A percentile compares a stretch with the other conserved stretches of the same genome.
phyloP scores from a whole-genome alignment of 169 alveolate genomes.

The Cryptosporidium viatorum region DNA sequence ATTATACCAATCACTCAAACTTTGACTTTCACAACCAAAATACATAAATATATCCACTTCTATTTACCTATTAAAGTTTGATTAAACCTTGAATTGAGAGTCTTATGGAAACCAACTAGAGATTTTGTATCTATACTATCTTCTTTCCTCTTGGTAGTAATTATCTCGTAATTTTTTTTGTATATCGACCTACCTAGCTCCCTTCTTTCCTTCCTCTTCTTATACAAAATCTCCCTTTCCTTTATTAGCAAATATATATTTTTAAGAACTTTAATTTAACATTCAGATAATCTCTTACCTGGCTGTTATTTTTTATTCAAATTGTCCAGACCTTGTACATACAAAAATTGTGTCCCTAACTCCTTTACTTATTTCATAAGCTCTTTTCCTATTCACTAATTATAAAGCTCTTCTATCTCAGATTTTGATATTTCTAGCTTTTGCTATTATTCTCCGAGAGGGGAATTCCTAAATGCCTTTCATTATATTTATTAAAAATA shows the following conservation, averaged over 20 bases:
- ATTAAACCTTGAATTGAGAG: neutral
- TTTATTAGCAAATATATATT: neutral
- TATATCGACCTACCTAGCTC: neutral
- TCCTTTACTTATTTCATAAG: slow-evolving; percentile 5
- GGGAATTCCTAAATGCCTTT: slow-evolving; percentile 15
- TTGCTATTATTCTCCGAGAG: slow-evolving; percentile 20
- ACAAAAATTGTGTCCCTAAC: neutral
- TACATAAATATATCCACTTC: neutral
- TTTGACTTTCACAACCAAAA: neutral
- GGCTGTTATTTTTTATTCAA: neutral
- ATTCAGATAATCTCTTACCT: slow-evolving; percentile 1
- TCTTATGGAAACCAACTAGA: neutral
- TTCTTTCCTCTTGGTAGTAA: neutral
- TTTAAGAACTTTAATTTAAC: slow-evolving; percentile 14
- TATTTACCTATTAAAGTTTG: neutral
- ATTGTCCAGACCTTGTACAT: neutral
- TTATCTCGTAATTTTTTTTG: neutral
- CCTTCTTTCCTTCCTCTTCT: neutral
- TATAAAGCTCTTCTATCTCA: neutral
- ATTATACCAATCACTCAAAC: neutral
- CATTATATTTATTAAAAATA: slow-evolving; percentile 22
- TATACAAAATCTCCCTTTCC: neutral
- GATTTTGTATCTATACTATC: neutral
- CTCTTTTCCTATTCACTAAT: slow-evolving; percentile 12
- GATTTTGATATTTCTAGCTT: slow-evolving; percentile 18